A percentile compares a stretch with the other conserved stretches of the same genome.
phyloP scores from a whole-genome alignment of 768 basidiomycete genomes.

The Russula emetica region DNA sequence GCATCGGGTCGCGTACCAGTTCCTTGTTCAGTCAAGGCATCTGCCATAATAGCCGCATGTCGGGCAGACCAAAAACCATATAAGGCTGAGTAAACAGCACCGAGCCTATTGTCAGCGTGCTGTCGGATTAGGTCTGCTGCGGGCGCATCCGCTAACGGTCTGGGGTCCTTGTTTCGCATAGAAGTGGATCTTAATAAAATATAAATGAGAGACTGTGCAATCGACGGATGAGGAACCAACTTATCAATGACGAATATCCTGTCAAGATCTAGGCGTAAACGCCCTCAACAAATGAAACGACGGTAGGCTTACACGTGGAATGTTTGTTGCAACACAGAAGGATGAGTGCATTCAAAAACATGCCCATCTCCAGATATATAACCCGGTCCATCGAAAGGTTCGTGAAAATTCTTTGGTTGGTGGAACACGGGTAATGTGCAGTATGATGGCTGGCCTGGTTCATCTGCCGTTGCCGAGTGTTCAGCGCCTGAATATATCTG shows the following conservation, averaged over 20 bases:
- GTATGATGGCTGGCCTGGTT: slow-evolving; percentile 47
- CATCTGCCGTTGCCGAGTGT: slow-evolving; percentile 40
- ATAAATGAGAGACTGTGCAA: neutral
- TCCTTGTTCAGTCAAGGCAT: slow-evolving; percentile 28
- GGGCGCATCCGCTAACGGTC: slow-evolving; percentile 45
- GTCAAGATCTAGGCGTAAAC: neutral
- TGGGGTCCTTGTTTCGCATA: slow-evolving; percentile 42
- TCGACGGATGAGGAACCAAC: slow-evolving; percentile 29
- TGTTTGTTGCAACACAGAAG: slow-evolving; percentile 47
- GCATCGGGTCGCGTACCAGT: slow-evolving; percentile 43
- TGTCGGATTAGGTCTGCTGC: slow-evolving; percentile 39
- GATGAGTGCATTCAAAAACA: slow-evolving; percentile 50
- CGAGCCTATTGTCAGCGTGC: too few species aligned
- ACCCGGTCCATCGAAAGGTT: slow-evolving; percentile 36
- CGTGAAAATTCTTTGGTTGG: slow-evolving; percentile 33
- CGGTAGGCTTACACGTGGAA: slow-evolving; percentile 52
- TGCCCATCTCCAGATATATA: slow-evolving; percentile 58
- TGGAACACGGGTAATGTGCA: slow-evolving; percentile 56
- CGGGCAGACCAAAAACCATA: slow-evolving; percentile 55
- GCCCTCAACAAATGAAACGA: neutral
- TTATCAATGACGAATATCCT: slow-evolving; percentile 56
- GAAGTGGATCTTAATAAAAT: slow-evolving; percentile 44
- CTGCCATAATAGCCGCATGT: slow-evolving; percentile 35
- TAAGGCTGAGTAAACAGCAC: slow-evolving; percentile 55
- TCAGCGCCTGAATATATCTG: slow-evolving; percentile 41